phyloP scores from a whole-genome alignment of 2,329 filamentous ascomycete species.

The Fusarium haematococcum region DNA sequence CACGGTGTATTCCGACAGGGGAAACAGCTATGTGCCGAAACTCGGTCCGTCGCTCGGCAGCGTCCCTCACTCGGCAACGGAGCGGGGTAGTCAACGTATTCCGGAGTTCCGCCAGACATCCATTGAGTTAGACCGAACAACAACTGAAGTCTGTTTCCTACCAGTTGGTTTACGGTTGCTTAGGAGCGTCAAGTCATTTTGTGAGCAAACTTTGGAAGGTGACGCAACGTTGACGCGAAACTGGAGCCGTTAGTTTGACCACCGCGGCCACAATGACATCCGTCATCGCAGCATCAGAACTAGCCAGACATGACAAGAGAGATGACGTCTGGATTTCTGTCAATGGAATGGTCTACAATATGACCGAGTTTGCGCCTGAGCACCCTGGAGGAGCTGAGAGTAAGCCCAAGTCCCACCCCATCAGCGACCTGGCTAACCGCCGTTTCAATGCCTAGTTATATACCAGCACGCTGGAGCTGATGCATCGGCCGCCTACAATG shows the following conservation, averaged over 20 bases:
- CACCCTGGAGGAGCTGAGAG: constrained; percentile 12
- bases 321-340: constrained; percentile 11
- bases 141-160: background rate
- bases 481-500: constrained; percentile 8
- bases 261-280: background rate
- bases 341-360: constrained; percentile 10
- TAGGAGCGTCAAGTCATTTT: background rate
- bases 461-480: constrained; percentile 9
- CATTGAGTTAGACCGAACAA: background rate
- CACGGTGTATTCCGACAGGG: background rate
- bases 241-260: background rate
- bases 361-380: constrained; percentile 12
- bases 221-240: background rate
- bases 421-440: background rate
- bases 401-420: background rate
- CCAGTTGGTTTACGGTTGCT: background rate
- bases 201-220: background rate
- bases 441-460: background rate
- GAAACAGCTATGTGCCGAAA: background rate
- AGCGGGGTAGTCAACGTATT: background rate
- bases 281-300: background rate
- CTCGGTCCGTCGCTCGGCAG: background rate
- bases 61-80: background rate
- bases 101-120: background rate
- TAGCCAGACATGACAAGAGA: background rate